phyloP scores from a whole-genome alignment of 2,329 filamentous ascomycete species.

The Stagonosporopsis vannaccii region DNA sequence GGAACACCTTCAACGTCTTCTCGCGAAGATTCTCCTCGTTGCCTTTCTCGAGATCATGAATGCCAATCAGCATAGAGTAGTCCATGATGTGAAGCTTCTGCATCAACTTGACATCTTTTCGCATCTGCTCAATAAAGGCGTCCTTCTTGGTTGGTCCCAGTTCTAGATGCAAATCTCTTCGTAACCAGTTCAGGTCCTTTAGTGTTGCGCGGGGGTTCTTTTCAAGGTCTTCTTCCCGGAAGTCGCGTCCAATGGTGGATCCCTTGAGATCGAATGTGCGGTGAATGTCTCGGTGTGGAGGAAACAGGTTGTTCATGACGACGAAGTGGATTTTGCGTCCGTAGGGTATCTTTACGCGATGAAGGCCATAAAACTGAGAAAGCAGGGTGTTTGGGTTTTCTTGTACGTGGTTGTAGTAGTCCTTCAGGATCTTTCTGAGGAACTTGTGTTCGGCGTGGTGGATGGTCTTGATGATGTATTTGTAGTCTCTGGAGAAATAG shows the following conservation, averaged over 20 bases:
- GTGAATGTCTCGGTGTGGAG: slow-evolving; percentile 96
- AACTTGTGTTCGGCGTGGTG: slow-evolving; percentile 95
- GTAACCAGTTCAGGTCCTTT: slow-evolving; percentile 96
- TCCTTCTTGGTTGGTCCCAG: slow-evolving; percentile 88
- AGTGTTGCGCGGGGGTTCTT: slow-evolving; percentile 90
- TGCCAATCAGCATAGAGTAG: slow-evolving; percentile 92
- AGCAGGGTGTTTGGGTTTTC: slow-evolving; percentile 96
- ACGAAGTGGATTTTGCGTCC: slow-evolving; percentile 99
- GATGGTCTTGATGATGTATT: slow-evolving; percentile 99
- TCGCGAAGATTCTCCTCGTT: slow-evolving; percentile 92
- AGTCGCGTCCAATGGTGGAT: slow-evolving; percentile 91
- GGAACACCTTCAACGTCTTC: slow-evolving; percentile 93
- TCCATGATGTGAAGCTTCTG: slow-evolving; percentile 97
- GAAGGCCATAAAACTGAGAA: slow-evolving; percentile 96
- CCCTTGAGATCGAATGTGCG: slow-evolving; percentile 97
- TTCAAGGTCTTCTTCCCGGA: slow-evolving; percentile 84
- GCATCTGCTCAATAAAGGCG: slow-evolving; percentile 87
- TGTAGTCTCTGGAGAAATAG: slow-evolving; percentile 99
- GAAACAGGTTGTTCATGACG: slow-evolving; percentile 99
- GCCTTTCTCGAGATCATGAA: slow-evolving; percentile 87
- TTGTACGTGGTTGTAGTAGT: slow-evolving; percentile 92
- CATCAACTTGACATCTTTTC: slow-evolving; percentile 83
- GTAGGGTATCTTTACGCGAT: slow-evolving; percentile 97
- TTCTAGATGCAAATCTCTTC: slow-evolving; percentile 83
- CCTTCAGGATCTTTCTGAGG: slow-evolving; percentile 80